Percentiles rank a stretch among this genome's conserved stretches.
These are phyloP conservation scores for Stachybotrys echinatus DNA, from an alignment of 2,329 filamentous ascomycete species.

Conservation along the genomic window DNA sequence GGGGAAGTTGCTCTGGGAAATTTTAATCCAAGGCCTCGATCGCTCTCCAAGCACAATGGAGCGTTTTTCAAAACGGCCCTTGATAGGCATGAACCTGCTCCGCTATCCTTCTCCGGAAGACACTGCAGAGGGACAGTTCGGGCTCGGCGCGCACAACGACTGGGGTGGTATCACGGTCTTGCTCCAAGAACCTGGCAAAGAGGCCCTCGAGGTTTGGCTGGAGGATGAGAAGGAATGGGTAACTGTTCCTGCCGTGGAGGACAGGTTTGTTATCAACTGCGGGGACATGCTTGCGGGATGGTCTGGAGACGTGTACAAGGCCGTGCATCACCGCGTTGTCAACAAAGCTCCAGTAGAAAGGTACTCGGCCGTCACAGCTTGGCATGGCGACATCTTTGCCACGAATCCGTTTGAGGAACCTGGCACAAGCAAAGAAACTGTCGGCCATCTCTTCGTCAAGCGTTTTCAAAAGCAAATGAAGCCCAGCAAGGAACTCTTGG, in stretches of 20 bases:
- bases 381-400: constrained; percentile 17
- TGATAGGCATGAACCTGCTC: constrained; percentile 14
- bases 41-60: constrained; percentile 10
- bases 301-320: constrained; percentile 21
- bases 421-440: constrained; percentile 11
- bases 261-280: constrained; percentile 30
- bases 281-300: constrained; percentile 29
- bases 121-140: constrained; percentile 3
- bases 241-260: constrained; percentile 20
- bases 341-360: constrained; percentile 17
- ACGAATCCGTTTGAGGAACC: constrained; percentile 15
- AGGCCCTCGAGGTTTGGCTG: constrained; percentile 22
- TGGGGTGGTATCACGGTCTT: constrained; percentile 23
- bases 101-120: constrained; percentile 15
- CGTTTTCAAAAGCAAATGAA: too few relatives aligned
- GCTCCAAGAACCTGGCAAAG: constrained; percentile 19
- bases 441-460: constrained; percentile 14
- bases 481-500: background rate
- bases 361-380: constrained; percentile 12
- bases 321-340: constrained; percentile 21
- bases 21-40: constrained; percentile 18
- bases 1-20: constrained; percentile 15
- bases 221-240: constrained; percentile 22
- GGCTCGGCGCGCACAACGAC: constrained; percentile 23
- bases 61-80: constrained; percentile 11